Evolutionary conservation across 1,139 yeast species (phyloP), one percentile per base, ranked within the genome.

Genomic region (Suhomyces maxii): DNA sequence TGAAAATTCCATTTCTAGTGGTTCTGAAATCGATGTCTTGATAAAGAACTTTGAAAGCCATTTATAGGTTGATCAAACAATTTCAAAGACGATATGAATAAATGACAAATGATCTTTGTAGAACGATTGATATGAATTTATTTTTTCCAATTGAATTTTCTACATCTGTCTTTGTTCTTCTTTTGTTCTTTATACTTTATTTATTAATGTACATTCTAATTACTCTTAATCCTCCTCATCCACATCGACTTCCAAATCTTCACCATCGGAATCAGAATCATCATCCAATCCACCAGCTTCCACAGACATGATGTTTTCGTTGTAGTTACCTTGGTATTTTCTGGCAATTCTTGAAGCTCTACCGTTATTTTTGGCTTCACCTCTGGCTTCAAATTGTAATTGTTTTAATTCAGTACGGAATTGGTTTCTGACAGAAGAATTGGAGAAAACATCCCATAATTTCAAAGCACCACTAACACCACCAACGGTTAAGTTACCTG

Each of bases 361-460:
- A 28, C 89, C 88, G 6, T 67, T 58, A 33, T 61, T 61, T 45
- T 65, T 63, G 32, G 91, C 89, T 50, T 77, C 81, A 36, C 69
- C 76, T 57, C 79, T 77, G 30, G 95, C 91, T 42, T 62, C 61
- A 12, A 53, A 56, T 68, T 86, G 86, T 50, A 86, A 68, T 13
- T 65, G 64, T 49, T 67, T 71, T 59, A 86, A 72, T 52, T 84
- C 85, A 10, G 71, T 73, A 43, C 78, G 80, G 67, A 91, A 86
- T 5, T 86, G 72, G 43, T 75, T 75, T 59, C 97, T 81, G 14
- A 91, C 91, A 10, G 95, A 77, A 51, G 80, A 74, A 68, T 93
- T 93, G 47, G 89, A 80, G 65, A 91, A 85, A 7, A 86, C 79
- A 67, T 93, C 98, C 97, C 98, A 95, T 70, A 93, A 80, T 68